Conservation (phyloP, 306 rosid species). For the Fragaria iinumae region DNA sequence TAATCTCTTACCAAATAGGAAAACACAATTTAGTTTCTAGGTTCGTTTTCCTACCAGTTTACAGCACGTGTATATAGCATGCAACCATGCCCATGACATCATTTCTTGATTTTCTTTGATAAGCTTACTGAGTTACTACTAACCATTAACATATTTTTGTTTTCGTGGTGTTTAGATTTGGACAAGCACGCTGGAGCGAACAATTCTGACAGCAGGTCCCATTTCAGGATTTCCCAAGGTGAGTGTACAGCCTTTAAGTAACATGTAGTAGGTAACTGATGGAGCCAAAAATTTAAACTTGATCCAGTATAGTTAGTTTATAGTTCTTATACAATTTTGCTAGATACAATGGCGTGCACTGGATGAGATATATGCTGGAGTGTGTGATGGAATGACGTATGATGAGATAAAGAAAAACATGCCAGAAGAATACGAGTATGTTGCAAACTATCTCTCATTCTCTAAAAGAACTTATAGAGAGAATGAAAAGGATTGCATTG, state of each 20-base stretch:
- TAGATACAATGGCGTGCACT: slow-evolving; percentile 99
- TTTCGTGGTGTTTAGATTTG: slow-evolving; percentile 60
- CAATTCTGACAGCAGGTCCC: slow-evolving; percentile 85
- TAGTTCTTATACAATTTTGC: slow-evolving; percentile 21
- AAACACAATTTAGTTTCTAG: not conserved
- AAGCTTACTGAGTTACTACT: not conserved
- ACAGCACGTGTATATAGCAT: not conserved
- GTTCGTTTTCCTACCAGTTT: not conserved
- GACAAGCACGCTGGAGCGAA: slow-evolving; percentile 96
- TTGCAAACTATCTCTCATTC: slow-evolving; percentile 28
- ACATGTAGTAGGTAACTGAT: not conserved
- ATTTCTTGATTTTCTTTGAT: not conserved
- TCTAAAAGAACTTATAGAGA: not conserved
- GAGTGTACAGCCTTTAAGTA: slow-evolving; percentile 23
- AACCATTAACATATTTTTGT: not conserved
- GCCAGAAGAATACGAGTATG: slow-evolving; percentile 96
- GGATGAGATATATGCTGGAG: slow-evolving; percentile 91
- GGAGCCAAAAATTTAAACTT: slow-evolving; percentile 7
- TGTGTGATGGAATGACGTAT: slow-evolving; percentile 94
- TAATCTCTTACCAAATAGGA: not conserved
- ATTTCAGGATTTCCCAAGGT: slow-evolving; percentile 96
- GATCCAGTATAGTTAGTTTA: slow-evolving; percentile 4
- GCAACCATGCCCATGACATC: not conserved
- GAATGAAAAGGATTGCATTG: not conserved
- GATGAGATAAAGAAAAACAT: slow-evolving; percentile 95